These are phyloP conservation scores for Entomortierella parvispora DNA, from an alignment of 192 early-diverging fungal genomes.

Conservation along the genomic window DNA sequence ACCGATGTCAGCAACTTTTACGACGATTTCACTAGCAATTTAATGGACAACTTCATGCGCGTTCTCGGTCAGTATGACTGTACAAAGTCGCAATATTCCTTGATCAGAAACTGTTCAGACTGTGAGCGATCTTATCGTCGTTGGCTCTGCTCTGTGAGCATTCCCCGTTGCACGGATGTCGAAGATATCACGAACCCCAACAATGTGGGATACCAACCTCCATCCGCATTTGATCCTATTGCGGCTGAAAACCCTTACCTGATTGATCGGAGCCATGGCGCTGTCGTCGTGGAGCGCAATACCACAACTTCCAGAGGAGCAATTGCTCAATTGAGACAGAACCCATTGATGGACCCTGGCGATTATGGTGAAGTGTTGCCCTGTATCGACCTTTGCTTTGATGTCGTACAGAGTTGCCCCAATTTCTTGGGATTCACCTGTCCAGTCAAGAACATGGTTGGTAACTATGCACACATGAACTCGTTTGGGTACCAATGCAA, in stretches of 20 bases:
- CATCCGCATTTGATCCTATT: background rate
- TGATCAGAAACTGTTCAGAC: conserved; percentile 65
- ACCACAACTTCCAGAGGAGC: conserved; percentile 21
- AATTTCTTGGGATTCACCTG: conserved; percentile 63
- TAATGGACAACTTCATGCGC: conserved; percentile 58
- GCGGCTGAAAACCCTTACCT: conserved; percentile 25
- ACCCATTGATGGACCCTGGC: conserved; percentile 50
- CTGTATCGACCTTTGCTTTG: conserved; percentile 67
- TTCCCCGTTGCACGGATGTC: conserved; percentile 63
- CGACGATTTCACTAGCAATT: conserved; percentile 49
- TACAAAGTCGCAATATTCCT: conserved; percentile 60
- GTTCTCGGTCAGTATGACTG: conserved; percentile 64
- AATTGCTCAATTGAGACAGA: conserved; percentile 21
- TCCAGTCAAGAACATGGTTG: conserved; percentile 55
- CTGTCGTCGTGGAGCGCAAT: conserved; percentile 19
- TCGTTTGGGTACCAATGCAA: conserved; percentile 34
- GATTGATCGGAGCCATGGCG: conserved; percentile 35
- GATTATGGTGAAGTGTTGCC: conserved; percentile 62
- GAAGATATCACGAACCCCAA: conserved; percentile 26
- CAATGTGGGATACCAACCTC: conserved; percentile 25
- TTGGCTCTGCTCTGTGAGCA: conserved; percentile 65
- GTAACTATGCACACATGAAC: conserved; percentile 47
- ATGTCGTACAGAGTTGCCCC: conserved; percentile 67
- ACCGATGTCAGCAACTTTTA: conserved; percentile 55
- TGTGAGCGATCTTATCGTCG: conserved; percentile 62